Evolutionary conservation across 441 rosid genomes (phyloP), one percentile per base, ranked within the genome.

Genomic region (Eutrema salsugineum): DNA sequence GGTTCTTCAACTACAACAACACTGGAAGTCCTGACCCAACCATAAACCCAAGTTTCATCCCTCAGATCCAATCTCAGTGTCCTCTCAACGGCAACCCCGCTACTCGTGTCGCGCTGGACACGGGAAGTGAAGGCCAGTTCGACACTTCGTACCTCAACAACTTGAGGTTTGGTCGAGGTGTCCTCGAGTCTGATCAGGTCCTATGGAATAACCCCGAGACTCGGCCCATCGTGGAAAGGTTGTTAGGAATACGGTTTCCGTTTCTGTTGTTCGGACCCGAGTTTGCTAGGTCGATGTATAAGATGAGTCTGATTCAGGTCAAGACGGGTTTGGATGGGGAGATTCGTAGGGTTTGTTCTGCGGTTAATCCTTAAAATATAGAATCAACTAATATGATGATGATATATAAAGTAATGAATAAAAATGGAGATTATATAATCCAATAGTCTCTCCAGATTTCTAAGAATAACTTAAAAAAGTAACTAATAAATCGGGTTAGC

Each of bases 291-390:
- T 84, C 89, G 0, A 90, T 90, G 90, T 82, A 72, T 7, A 90
- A 84, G 80, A 84, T 90, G 94, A 83, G 90, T 20, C 76, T 78
- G 5, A 85, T 81, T 50, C 87, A 82, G 0, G 82, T 86, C 30
- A 85, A 90, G 69, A 84, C 76, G 0, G 88, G 88, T 6, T 71
- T 77, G 1, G 17, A 71, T 24, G 94, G 88, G 5, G 91, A 89
- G 79, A 85, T 87, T 56, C 82, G 90, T 14, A 83, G 51, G 63
- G 54, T 79, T 28, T 87, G 94, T 28, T 77, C 84, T 11, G 81
- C 83, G 1, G 64, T 81, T 46, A 87, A 85, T 11, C 83, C 16
- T 77, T 20, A 36, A 44, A 36, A 36, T 10, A 72, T 24, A 72
- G 43, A 44, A 5, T 5, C 14, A 51, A 30, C 30, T 2, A 50